These are phyloP conservation scores for Saccharomyces hybrid DNA, from an alignment of 1,139 yeast species.

Conservation along the genomic window DNA sequence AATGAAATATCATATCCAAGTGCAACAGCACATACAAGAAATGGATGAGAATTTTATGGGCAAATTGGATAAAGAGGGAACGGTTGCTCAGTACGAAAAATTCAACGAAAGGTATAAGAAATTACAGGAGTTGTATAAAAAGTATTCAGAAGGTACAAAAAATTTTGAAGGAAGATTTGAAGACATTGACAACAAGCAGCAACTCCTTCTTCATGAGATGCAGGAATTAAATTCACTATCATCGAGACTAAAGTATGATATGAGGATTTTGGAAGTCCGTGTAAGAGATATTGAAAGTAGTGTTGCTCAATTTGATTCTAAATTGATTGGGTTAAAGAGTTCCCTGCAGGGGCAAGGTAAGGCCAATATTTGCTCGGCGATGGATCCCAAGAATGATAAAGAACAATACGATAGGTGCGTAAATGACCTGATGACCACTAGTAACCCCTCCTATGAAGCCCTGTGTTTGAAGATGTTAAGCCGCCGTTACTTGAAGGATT, in stretches of 20 bases:
- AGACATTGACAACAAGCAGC: slow-evolving; percentile 29
- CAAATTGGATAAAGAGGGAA: slow-evolving; percentile 6
- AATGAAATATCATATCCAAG: slow-evolving; percentile 6
- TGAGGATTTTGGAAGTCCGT: slow-evolving; percentile 62
- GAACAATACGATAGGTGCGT: slow-evolving; percentile 17
- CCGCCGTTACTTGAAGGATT: slow-evolving; percentile 9
- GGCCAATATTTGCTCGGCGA: slow-evolving; percentile 12
- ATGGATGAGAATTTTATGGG: slow-evolving; percentile 9
- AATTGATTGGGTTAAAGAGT: slow-evolving; percentile 35
- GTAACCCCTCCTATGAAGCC: slow-evolving; percentile 16
- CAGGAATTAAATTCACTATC: slow-evolving; percentile 60
- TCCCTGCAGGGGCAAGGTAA: slow-evolving; percentile 16
- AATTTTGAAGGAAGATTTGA: slow-evolving; percentile 35
- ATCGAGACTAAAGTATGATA: slow-evolving; percentile 74
- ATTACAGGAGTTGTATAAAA: slow-evolving; percentile 15
- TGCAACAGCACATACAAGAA: slow-evolving; percentile 7
- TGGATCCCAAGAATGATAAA: slow-evolving; percentile 14
- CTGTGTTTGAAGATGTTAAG: slow-evolving; percentile 14
- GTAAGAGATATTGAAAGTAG: slow-evolving; percentile 77
- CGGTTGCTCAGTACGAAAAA: background rate
- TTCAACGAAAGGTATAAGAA: slow-evolving; percentile 11
- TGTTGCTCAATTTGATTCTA: slow-evolving; percentile 43
- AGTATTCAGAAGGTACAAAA: slow-evolving; percentile 32
- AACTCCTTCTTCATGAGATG: slow-evolving; percentile 42
- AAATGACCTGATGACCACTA: slow-evolving; percentile 8